phyloP scores from a whole-genome alignment of 1,139 yeast species.

The Wickerhamomyces sp. region DNA sequence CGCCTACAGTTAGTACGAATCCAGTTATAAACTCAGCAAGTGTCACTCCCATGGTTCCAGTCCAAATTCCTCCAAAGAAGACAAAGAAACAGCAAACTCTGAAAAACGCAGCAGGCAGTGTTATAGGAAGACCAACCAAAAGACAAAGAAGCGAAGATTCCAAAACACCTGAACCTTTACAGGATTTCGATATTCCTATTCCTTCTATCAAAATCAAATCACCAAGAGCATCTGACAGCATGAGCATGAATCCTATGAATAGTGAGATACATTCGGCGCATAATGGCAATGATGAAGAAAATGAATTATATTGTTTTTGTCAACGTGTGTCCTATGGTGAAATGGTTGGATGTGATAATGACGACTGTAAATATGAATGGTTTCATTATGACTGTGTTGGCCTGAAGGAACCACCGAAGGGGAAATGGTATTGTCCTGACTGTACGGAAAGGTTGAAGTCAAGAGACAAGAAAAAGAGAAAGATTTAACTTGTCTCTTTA shows the following conservation, averaged over 20 bases:
- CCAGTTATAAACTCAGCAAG: neutral
- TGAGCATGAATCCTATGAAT: neutral
- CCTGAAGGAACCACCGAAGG: conserved; percentile 77
- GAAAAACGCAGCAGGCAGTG: conserved; percentile 7
- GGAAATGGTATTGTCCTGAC: conserved; percentile 89
- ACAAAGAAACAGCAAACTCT: conserved; percentile 2
- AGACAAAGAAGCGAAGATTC: conserved; percentile 20
- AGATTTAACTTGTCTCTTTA: conserved; percentile 3
- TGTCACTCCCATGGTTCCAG: conserved; percentile 2
- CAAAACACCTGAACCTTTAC: conserved; percentile 17
- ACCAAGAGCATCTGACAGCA: neutral
- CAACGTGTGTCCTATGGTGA: conserved; percentile 84
- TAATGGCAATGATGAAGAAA: conserved; percentile 36
- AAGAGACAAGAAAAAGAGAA: conserved; percentile 16
- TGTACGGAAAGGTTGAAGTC: conserved; percentile 36
- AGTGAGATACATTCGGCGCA: conserved; percentile 2
- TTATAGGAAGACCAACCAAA: conserved; percentile 13
- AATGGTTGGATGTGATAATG: conserved; percentile 88
- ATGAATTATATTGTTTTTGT: conserved; percentile 73
- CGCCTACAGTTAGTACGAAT: neutral
- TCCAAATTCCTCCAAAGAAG: conserved; percentile 11
- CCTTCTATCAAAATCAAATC: neutral
- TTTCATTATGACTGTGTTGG: conserved; percentile 79
- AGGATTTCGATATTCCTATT: neutral
- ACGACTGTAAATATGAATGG: conserved; percentile 83